These are phyloP conservation scores for Hypoxylon crocopeplum DNA, from an alignment of 495 filamentous ascomycete species.

Conservation along the genomic window DNA sequence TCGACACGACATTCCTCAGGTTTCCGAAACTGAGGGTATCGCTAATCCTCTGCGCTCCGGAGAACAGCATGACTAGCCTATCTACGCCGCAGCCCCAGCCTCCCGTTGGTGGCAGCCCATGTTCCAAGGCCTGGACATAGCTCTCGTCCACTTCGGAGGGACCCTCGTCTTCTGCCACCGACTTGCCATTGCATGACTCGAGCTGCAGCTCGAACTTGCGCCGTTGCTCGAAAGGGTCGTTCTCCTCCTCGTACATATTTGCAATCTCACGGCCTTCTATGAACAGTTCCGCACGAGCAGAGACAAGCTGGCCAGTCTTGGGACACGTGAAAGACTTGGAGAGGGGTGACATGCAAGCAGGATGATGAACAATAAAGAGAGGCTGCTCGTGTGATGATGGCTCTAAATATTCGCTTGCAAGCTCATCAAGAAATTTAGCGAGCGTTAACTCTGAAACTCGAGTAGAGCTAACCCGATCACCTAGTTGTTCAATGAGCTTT, in stretches of 20 bases:
- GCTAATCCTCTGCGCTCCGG: conserved; percentile 73
- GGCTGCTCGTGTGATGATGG: conserved; percentile 66
- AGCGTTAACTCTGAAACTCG: conserved; percentile 66
- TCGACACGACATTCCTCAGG: conserved; percentile 68
- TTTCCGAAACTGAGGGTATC: conserved; percentile 90
- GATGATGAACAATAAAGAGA: conserved; percentile 92
- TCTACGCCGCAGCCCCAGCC: conserved; percentile 97
- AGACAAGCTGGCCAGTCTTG: conserved; percentile 65
- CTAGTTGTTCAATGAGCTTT: conserved; percentile 64
- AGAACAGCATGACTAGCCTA: conserved; percentile 86
- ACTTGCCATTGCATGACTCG: conserved; percentile 42
- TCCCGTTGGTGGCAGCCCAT: conserved; percentile 89
- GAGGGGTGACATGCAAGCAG: conserved; percentile 88
- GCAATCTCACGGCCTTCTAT: conserved; percentile 79
- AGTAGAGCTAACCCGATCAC: conserved; percentile 54
- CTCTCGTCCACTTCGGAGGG: conserved; percentile 71
- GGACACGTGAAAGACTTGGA: conserved; percentile 80
- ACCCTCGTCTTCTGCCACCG: conserved; percentile 18
- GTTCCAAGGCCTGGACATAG: conserved; percentile 83
- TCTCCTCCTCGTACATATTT: conserved; percentile 98
- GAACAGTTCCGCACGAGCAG: conserved; percentile 89
- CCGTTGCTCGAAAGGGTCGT: conserved; percentile 85
- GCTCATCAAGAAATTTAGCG: conserved; percentile 82
- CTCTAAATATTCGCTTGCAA: conserved; percentile 80
- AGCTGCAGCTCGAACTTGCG: conserved; percentile 74